Base-by-base conservation (phyloP, 306 rosid genomes). In the Medicago lupulina region DNA sequence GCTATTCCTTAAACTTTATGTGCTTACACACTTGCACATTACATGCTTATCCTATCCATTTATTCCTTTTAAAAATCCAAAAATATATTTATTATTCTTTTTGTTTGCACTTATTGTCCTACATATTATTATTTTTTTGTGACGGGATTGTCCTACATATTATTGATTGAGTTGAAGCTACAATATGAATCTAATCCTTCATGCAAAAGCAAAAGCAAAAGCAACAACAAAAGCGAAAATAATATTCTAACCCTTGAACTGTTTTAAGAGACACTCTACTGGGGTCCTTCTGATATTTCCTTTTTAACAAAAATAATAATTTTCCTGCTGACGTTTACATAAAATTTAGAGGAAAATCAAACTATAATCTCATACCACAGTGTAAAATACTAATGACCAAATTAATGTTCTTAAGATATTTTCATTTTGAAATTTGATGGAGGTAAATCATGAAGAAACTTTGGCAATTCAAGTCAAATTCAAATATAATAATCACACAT, bases 41-140 rank as follows among this genome's bases (percentile, higher is more conserved):
- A 40, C 43, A 19, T 46, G 44, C 47, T 68, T 50, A 50, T 59
- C 80, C 31, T n/a, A 49, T 8, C 38, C 16, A 67, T 74, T 67
- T 54, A 28, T 79, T 67, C 15, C 59, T 51, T 54, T 54, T 10
- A 5, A 71, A 70, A 70, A 75, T 19, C 46, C 11, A 71, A 36
- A 67, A 23, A 46, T 15, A n/a, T 36, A 47, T 57, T 16, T 23
- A 31, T 66, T 13, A 40, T 49, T 38, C 23, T 49, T 59, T 57
- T 71, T 79, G 77, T 80, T 75, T 65, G 62, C 53, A 58, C 59
- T 80, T 67, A 38, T 76, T 72, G 59, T 76, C 69, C 57, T 51
- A 47, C 63, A 39, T 54, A 34, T 3, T 28, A 3, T 28, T 28
- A 1, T 28, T 28, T 28, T 28, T 28, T 28, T 28, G 31, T 28